Evolutionary conservation across 805 yeast species (phyloP).

Genomic region (Yamadazyma paraphyllophila): DNA sequence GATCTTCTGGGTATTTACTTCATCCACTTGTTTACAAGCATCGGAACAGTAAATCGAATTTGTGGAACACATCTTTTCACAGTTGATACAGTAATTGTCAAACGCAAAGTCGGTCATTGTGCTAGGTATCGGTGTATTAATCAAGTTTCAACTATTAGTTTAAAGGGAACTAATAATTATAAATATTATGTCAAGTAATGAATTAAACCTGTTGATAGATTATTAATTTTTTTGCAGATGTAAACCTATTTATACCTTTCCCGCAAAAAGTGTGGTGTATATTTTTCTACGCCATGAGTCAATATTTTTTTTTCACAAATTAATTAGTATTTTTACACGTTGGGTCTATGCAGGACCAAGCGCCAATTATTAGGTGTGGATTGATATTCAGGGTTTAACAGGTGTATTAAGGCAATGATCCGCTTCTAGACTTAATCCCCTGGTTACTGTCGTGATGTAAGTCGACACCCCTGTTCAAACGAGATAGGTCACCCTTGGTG

Average conservation of each 20-base stretch:
- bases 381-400: constrained; percentile 3
- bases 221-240: not conserved
- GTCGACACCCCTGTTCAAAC: too few relatives aligned
- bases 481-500: too few relatives aligned
- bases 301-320: not conserved
- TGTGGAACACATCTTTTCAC: constrained; percentile 29
- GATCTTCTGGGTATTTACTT: constrained; percentile 16
- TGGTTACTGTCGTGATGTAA: not conserved
- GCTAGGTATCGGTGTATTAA: not conserved
- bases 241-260: constrained; percentile 5
- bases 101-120: constrained; percentile 39
- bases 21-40: constrained; percentile 34
- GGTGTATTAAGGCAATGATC: not conserved
- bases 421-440: too few relatives aligned
- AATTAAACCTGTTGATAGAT: not conserved
- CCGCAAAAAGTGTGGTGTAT: constrained; percentile 7
- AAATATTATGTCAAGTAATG: not conserved
- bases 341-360: not conserved
- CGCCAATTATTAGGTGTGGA: not conserved
- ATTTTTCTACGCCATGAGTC: constrained; percentile 9
- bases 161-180: not conserved
- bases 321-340: constrained; percentile 6
- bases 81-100: constrained; percentile 37
- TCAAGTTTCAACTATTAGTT: not conserved
- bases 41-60: constrained; percentile 28